Evolutionary conservation across 192 early-diverging fungal genomes (phyloP).

Genomic region (Chytriomyces sp.): DNA sequence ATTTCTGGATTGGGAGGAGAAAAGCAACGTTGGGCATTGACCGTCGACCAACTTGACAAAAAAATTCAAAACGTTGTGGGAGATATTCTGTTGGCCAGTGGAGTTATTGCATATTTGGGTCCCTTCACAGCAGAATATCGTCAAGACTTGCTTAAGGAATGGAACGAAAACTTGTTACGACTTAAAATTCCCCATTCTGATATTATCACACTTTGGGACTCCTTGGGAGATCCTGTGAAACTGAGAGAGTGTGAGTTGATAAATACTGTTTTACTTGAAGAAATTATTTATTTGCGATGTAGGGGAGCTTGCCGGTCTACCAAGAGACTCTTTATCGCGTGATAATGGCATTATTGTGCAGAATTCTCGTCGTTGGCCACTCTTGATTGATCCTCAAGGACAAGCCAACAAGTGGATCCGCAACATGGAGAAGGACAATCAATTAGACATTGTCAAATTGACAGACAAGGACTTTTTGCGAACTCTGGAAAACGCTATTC

Average conservation of each 20-base stretch:
- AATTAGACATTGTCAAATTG: conserved; percentile 61
- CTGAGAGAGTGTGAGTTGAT: conserved; percentile 52
- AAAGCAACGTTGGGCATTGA: conserved; percentile 62
- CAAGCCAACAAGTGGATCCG: conserved; percentile 70
- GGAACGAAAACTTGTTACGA: conserved; percentile 50
- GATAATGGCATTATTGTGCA: conserved; percentile 66
- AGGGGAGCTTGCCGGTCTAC: conserved; percentile 56
- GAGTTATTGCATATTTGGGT: conserved; percentile 63
- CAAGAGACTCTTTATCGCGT: conserved; percentile 58
- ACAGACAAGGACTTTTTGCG: conserved; percentile 63
- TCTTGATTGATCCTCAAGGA: conserved; percentile 66
- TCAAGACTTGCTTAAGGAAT: conserved; percentile 46
- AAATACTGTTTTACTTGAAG: not conserved
- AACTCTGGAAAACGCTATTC: conserved; percentile 63
- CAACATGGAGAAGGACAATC: conserved; percentile 66
- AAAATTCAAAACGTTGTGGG: conserved; percentile 62
- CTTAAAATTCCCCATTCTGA: conserved; percentile 68
- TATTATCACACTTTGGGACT: conserved; percentile 52
- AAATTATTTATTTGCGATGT: not conserved
- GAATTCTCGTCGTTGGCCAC: conserved; percentile 64
- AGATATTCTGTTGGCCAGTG: conserved; percentile 58
- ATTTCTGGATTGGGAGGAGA: conserved; percentile 62
- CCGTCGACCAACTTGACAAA: conserved; percentile 57
- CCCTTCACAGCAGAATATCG: conserved; percentile 64
- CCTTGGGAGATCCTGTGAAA: conserved; percentile 62